These are phyloP conservation scores for Colletotrichum eleusines DNA, from an alignment of 2,329 filamentous ascomycete species.

Conservation along the genomic window DNA sequence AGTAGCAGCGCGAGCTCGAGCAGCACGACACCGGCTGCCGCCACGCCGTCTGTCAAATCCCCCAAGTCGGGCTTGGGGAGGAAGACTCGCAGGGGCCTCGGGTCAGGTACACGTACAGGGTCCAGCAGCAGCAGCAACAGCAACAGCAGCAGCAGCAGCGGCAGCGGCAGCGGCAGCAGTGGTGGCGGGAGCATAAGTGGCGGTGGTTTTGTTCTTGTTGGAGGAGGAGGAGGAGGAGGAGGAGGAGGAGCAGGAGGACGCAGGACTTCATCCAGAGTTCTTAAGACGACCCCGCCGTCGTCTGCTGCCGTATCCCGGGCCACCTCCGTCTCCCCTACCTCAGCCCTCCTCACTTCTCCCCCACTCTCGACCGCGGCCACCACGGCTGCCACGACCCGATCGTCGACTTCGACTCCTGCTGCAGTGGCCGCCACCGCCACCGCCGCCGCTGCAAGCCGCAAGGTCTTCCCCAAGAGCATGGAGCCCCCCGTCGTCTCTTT, in stretches of 20 bases:
- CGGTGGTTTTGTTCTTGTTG: not conserved
- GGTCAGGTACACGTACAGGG: slow-evolving; percentile 19
- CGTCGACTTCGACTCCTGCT: slow-evolving; percentile 23
- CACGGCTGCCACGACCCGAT: slow-evolving; percentile 29
- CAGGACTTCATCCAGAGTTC: slow-evolving; percentile 38
- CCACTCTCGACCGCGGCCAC: slow-evolving; percentile 20
- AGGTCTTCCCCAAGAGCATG: slow-evolving; percentile 41
- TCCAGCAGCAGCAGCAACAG: slow-evolving; percentile 13
- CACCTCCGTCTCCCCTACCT: slow-evolving; percentile 36
- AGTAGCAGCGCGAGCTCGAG: slow-evolving; percentile 17
- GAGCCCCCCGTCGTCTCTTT: slow-evolving; percentile 63
- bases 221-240: not conserved
- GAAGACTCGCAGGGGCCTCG: slow-evolving; percentile 35
- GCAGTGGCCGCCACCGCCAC: slow-evolving; percentile 15
- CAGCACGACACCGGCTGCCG: slow-evolving; percentile 30
- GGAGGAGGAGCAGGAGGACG: slow-evolving; percentile 5
- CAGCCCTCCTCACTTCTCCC: slow-evolving; percentile 17
- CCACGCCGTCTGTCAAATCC: slow-evolving; percentile 17
- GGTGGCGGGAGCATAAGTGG: not conserved
- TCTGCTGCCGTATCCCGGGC: slow-evolving; percentile 32
- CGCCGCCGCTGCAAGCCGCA: slow-evolving; percentile 36
- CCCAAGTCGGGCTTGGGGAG: slow-evolving; percentile 37
- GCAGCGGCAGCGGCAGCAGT: not conserved
- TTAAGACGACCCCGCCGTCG: slow-evolving; percentile 41
- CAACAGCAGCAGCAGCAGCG: not conserved